Evolutionary conservation across 2,329 filamentous ascomycete species (phyloP), one percentile per base, ranked within the genome.

Genomic region (Talaromyces albobiverticillius): DNA sequence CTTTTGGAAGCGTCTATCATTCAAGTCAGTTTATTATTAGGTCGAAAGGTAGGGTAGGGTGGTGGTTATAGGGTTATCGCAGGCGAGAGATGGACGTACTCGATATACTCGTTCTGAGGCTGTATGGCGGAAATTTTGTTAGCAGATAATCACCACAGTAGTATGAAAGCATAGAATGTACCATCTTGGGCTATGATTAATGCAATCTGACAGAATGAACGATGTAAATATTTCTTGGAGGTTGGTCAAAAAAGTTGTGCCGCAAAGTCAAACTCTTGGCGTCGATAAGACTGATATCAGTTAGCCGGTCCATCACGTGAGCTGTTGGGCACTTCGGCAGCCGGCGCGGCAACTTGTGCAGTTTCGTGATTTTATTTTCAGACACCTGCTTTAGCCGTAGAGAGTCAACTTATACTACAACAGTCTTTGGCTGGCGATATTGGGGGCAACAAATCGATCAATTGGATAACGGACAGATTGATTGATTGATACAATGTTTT

Each of bases 21-120:
- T n/a, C n/a, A n/a, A n/a, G n/a, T n/a, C n/a, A n/a, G n/a, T n/a
- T n/a, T n/a, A n/a, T n/a, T n/a, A n/a, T n/a, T n/a, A n/a, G n/a
- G n/a, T n/a, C n/a, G n/a, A n/a, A n/a, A n/a, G n/a, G n/a, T n/a
- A n/a, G n/a, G n/a, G n/a, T n/a, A n/a, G n/a, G n/a, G 13, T 22
- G n/a, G 6, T 14, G 32, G 6, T 13, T 7, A n/a, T n/a, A n/a
- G n/a, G 26, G 26, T 29, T 29, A 29, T 29, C 5, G 26, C 26
- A 29, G 31, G n/a, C n/a, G n/a, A n/a, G n/a, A n/a, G n/a, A n/a
- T n/a, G n/a, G n/a, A 55, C 91, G 74, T 88, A 82, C 74, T 94
- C 90, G 76, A 89, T 89, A n/a, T n/a, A n/a, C 71, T 74, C 71
- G 71, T 74, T 74, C 69, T 74, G 71, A 69, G 71, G 71, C 71